These are phyloP conservation scores for Tephrocybe sp. DNA, from an alignment of 768 basidiomycete species.

Conservation along the genomic window DNA sequence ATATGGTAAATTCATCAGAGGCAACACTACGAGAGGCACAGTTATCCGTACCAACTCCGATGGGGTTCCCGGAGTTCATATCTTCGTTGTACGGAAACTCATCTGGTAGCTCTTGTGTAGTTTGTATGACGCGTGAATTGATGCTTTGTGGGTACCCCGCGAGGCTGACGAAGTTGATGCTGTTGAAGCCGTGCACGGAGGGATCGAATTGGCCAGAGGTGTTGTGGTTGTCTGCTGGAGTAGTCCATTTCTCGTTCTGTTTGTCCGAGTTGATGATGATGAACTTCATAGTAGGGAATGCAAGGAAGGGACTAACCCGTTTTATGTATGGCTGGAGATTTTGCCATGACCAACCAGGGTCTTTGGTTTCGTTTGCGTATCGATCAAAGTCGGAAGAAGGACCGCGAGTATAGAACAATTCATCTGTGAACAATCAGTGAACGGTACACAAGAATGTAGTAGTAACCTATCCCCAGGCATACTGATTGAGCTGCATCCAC, in stretches of 20 bases:
- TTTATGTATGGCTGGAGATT: not conserved
- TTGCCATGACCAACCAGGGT: not conserved
- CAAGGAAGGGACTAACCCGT: not conserved
- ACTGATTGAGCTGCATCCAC: not conserved
- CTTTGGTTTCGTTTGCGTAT: not conserved
- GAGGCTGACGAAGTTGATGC: conserved; percentile 22
- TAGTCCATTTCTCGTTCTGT: not conserved
- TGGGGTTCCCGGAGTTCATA: conserved; percentile 16
- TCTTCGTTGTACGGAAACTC: conserved; percentile 19
- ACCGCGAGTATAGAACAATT: not conserved
- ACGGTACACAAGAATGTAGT: not conserved
- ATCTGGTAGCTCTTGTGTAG: conserved; percentile 19
- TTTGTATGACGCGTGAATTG: conserved; percentile 22
- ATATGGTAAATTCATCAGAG: not conserved
- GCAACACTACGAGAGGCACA: not conserved
- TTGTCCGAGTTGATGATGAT: too few relatives aligned
- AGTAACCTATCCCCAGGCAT: too few relatives aligned
- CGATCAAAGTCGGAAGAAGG: not conserved
- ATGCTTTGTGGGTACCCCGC: conserved; percentile 18
- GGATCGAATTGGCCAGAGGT: conserved; percentile 28
- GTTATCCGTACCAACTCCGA: conserved; percentile 16
- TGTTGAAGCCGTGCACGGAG: conserved; percentile 24
- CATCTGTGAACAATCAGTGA: not conserved
- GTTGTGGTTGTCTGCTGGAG: conserved; percentile 25
- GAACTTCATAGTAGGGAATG: not conserved